These are phyloP conservation scores for Alternaria dauci DNA, from an alignment of 2,329 filamentous ascomycete species.

Conservation along the genomic window DNA sequence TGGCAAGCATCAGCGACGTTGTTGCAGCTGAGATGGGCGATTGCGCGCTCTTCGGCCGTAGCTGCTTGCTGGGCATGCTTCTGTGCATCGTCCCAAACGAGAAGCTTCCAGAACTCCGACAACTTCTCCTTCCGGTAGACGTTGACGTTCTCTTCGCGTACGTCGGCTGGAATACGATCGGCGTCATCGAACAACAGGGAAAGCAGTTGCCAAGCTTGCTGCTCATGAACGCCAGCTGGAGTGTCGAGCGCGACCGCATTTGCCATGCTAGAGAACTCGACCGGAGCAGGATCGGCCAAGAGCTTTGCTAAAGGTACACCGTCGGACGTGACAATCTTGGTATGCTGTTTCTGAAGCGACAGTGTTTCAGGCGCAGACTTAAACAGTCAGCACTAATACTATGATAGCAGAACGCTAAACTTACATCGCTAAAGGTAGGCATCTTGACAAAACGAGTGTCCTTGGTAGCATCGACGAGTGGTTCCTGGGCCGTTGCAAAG, in stretches of 20 bases:
- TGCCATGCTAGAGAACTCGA: conserved; percentile 62
- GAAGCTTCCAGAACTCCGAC: conserved; percentile 68
- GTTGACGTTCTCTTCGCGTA: conserved; percentile 54
- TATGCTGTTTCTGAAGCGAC: conserved; percentile 63
- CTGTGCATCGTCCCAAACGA: conserved; percentile 53
- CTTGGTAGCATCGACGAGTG: conserved; percentile 69
- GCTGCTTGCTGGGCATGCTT: conserved; percentile 64
- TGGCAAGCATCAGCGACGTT: conserved; percentile 84
- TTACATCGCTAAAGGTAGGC: conserved; percentile 57
- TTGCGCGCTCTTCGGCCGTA: conserved; percentile 80
- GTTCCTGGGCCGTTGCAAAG: conserved; percentile 63
- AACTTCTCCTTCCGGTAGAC: conserved; percentile 66
- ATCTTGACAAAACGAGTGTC: conserved; percentile 73
- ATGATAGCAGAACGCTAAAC: conserved; percentile 19
- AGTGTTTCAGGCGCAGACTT: conserved; percentile 66
- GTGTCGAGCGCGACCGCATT: conserved; percentile 51
- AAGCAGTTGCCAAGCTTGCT: conserved; percentile 83
- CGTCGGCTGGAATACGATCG: conserved; percentile 45
- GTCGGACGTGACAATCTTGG: conserved; percentile 54
- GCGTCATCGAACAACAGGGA: conserved; percentile 82
- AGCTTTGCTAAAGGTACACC: conserved; percentile 69
- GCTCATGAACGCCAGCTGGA: conserved; percentile 65
- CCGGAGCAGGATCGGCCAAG: conserved; percentile 56
- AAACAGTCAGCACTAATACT: conserved; percentile 22
- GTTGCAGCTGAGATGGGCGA: conserved; percentile 80